phyloP scores from a whole-genome alignment of 2,329 filamentous ascomycete genomes.

The Elsinoe batatas region DNA sequence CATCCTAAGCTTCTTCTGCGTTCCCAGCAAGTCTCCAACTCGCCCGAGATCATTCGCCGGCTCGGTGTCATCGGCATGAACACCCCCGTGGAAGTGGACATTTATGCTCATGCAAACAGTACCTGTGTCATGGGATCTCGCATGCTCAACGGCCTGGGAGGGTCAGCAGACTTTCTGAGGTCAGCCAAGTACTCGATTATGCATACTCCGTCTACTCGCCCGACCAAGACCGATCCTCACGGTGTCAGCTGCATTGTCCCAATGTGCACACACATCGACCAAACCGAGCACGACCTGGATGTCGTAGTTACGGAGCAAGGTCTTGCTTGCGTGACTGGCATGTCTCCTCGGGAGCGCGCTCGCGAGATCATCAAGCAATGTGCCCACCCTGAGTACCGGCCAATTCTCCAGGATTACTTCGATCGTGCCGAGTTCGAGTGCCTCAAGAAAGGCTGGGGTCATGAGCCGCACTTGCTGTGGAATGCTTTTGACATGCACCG shows the following conservation, averaged over 20 bases:
- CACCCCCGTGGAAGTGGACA: slow-evolving; percentile 87
- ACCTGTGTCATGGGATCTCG: slow-evolving; percentile 82
- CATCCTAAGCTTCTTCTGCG: slow-evolving; percentile 74
- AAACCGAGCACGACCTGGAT: slow-evolving; percentile 87
- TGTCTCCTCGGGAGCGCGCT: slow-evolving; percentile 70
- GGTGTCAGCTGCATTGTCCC: slow-evolving; percentile 84
- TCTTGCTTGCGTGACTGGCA: slow-evolving; percentile 73
- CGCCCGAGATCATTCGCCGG: slow-evolving; percentile 79
- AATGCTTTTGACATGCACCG: slow-evolving; percentile 85
- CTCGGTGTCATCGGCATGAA: slow-evolving; percentile 90
- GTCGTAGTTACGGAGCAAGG: slow-evolving; percentile 74
- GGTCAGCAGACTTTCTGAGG: slow-evolving; percentile 72
- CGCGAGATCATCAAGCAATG: slow-evolving; percentile 80
- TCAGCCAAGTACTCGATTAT: slow-evolving; percentile 79
- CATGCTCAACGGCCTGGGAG: slow-evolving; percentile 79
- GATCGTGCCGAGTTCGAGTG: slow-evolving; percentile 81
- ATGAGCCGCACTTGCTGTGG: slow-evolving; percentile 80
- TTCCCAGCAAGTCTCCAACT: slow-evolving; percentile 81
- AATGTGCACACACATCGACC: slow-evolving; percentile 85
- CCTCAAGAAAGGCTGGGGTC: slow-evolving; percentile 75
- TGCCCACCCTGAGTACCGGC: slow-evolving; percentile 73
- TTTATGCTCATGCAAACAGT: slow-evolving; percentile 86
- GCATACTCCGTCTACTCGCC: slow-evolving; percentile 77
- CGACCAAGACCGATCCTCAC: slow-evolving; percentile 70
- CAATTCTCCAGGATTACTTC: slow-evolving; percentile 73